Evolutionary conservation across 495 filamentous ascomycete genomes (phyloP), one percentile per base, ranked within the genome.

Genomic region (Aspergillus diversus): DNA sequence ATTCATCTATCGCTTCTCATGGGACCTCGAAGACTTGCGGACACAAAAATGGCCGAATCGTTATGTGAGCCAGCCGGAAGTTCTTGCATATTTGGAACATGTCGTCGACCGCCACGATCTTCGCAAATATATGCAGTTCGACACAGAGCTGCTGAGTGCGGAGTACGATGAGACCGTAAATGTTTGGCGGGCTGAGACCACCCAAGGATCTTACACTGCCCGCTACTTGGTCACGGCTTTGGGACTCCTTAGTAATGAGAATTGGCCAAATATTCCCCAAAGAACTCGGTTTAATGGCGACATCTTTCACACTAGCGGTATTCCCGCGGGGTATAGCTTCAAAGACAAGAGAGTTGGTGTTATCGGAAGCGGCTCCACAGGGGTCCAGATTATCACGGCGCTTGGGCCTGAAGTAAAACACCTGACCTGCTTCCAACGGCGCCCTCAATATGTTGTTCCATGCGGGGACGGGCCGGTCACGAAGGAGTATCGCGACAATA

Each of bases 391-490:
- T 12, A 72, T 69, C 21, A 61, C 58, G 1, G 56, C 64, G 0
- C 35, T 73, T 27, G 79, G 72, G 5, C 66, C 65, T 43, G 54
- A 60, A 5, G 82, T 73, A 2, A 59, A 59, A 15, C 57, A 69
- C 17, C 67, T 83, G 5, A 80, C 75, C 3, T 75, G 79, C 5
- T 82, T 82, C 66, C 76, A 82, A 59, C 70, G 82, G 1, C 77
- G 74, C 0, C 79, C 84, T 1, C 83, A 84, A 57, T 77, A 80
- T 34, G 71, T 69, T 13, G 69, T 86, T 7, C 80, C 77, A 1
- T 81, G 81, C 77, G 64, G 69, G 3, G 77, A 86, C 59, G 12
- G 47, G 11, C 27, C 46, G 1, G 15, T 66, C 0, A 49, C 59
- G 0, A 2, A n/a, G 1, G 46, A 57, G 4, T 27, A 66, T 1